A percentile compares a stretch with the other conserved stretches of the same genome.
These are phyloP conservation scores for Melanopsichium pennsylvanicum DNA, from an alignment of 1,284 basidiomycete species.

Conservation along the genomic window DNA sequence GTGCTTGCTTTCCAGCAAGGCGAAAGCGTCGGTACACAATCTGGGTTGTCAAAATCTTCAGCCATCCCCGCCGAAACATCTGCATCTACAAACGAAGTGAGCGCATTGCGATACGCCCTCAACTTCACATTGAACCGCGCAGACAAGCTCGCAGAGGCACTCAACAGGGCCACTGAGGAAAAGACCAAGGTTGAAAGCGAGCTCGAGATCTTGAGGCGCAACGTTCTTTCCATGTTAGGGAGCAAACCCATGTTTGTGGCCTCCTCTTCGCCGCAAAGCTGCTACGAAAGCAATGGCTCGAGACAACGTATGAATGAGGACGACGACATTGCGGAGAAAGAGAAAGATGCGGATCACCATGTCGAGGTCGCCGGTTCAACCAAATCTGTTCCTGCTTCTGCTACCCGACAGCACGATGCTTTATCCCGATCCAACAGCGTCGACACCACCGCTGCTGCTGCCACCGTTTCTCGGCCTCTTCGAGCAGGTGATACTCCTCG, in stretches of 20 bases:
- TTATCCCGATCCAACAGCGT: too few species aligned
- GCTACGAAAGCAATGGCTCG: neutral
- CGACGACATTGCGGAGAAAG: neutral
- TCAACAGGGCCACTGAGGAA: constrained; percentile 15
- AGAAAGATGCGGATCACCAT: neutral
- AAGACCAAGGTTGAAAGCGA: constrained; percentile 22
- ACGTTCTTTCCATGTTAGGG: constrained; percentile 34
- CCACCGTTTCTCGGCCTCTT: constrained; percentile 5
- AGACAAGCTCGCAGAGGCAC: constrained; percentile 21
- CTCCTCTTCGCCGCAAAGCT: neutral
- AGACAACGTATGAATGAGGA: too few species aligned
- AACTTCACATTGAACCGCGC: constrained; percentile 17
- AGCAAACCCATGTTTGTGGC: constrained; percentile 7
- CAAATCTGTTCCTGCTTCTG: neutral
- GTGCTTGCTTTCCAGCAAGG: constrained; percentile 33
- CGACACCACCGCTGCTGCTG: neutral
- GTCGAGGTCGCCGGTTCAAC: neutral
- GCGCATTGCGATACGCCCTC: constrained; percentile 27
- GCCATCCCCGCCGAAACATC: neutral
- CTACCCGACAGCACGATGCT: too few species aligned
- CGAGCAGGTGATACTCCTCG: neutral
- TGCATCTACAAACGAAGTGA: constrained; percentile 3
- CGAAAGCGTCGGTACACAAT: too few species aligned
- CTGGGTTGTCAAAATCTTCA: neutral
- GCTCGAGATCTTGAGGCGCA: constrained; percentile 18